Base-by-base conservation (phyloP, 306 rosid species). In the Rosa rugosa region DNA sequence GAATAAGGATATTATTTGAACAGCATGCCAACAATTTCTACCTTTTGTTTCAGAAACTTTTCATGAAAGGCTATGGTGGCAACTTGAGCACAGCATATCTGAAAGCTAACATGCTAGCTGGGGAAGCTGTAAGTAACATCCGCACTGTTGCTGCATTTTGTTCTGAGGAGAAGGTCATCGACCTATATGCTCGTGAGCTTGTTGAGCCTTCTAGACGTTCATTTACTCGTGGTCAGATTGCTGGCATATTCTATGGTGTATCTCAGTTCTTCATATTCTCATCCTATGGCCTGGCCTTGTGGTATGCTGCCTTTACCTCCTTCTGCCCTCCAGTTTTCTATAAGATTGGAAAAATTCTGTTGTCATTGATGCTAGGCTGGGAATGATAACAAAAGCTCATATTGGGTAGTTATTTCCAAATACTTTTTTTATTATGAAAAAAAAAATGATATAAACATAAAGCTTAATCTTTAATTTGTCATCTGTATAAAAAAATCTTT, bases 111-210 rank as follows among this genome's bases (percentile, higher is more conserved):
- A 95, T 91, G 95, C 71, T 95, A 73, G 98, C 99, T 8, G 98
- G 99, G 46, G 99, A 95, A 80, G 99, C 99, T 7, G 99, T 95
- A 81, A 88, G 98, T 71, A 95, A 95, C 72, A 88, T 95, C 5
- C 91, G 99, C 77, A 95, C 99, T 25, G 97, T 95, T 46, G 91
- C 97, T 22, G 99, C 99, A 65, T 92, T 95, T 88, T 95, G 99
- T 72, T 89, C 98, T 1, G 99, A 95, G 83, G 89, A 92, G 68
- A 95, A 91, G 85, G 79, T 92, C 64, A 87, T 92, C 25, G 89
- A 88, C 78, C 94, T 91, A 36, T 95, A 95, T 73, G 89, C 90
- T 41, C 80, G 83, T n/a, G 92, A 92, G 86, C 98, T 92, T 3
- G 84, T 90, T 46, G 97, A 80, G 79, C 99, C 98, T 65, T 95